Percentiles rank a stretch among this genome's conserved stretches.
phyloP scores from a whole-genome alignment of 768 basidiomycete genomes.

The Auricularia sp. region DNA sequence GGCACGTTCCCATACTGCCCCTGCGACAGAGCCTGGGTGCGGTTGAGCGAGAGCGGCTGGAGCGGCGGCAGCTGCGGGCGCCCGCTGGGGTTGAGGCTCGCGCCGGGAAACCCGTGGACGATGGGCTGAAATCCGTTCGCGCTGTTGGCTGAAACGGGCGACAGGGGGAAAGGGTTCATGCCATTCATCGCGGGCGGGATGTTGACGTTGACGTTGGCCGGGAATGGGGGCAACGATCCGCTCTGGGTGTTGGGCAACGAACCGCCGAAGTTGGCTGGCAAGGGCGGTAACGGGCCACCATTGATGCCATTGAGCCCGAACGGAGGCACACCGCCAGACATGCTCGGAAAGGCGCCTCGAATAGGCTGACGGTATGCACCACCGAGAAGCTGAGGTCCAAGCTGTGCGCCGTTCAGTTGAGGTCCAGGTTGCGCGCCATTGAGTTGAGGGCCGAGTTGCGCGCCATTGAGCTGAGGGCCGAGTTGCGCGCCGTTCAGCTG shows the following conservation, averaged over 20 bases:
- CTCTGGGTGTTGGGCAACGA: background rate
- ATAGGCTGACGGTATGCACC: no score
- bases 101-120: background rate
- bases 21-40: no score
- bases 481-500: no score
- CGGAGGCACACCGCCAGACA: no score
- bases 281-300: background rate
- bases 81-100: background rate
- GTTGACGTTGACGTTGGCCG: slow-evolving; percentile 13
- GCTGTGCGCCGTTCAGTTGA: no score
- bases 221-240: slow-evolving; percentile 14
- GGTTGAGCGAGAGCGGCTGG: background rate
- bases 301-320: background rate
- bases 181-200: slow-evolving; percentile 27
- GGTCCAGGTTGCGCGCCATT: no score
- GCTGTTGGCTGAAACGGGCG: slow-evolving; percentile 14
- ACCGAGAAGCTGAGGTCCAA: no score
- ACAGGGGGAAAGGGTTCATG: slow-evolving; percentile 1
- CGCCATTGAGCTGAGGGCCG: no score
- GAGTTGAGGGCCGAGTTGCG: no score
- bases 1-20: background rate
- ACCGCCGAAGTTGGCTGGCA: no score
- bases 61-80: background rate
- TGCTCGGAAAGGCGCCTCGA: no score
- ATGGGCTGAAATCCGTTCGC: slow-evolving; percentile 13